A percentile compares a stretch with the other conserved stretches of the same genome.
These are phyloP conservation scores for Fusarium sororula DNA, from an alignment of 2,329 filamentous ascomycete genomes.

Conservation along the genomic window DNA sequence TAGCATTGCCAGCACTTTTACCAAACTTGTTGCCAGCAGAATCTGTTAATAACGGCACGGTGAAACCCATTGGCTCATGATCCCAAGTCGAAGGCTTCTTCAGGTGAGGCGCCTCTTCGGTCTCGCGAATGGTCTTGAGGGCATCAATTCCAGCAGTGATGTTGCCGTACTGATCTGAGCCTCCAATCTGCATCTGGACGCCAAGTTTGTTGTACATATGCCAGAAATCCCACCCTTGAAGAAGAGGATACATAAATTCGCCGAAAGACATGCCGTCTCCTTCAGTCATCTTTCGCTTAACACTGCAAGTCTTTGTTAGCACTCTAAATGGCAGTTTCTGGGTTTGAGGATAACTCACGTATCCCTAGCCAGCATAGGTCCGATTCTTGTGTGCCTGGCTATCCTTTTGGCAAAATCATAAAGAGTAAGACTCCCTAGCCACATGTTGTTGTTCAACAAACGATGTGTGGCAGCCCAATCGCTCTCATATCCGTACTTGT, in stretches of 20 bases:
- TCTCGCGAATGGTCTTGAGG: constrained; percentile 76
- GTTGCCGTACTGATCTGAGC: constrained; percentile 96
- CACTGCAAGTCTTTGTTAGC: constrained; percentile 51
- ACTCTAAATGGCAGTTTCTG: neutral
- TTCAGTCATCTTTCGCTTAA: constrained; percentile 83
- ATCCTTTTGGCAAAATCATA: constrained; percentile 79
- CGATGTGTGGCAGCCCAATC: constrained; percentile 73
- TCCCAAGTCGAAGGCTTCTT: constrained; percentile 54
- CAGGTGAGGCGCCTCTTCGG: constrained; percentile 57
- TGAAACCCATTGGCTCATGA: constrained; percentile 81
- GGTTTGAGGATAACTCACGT: constrained; percentile 66
- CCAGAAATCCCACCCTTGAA: constrained; percentile 98
- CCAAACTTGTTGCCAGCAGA: constrained; percentile 89
- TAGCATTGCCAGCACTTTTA: constrained; percentile 91
- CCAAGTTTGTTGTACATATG: constrained; percentile 74
- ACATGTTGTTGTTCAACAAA: constrained; percentile 83
- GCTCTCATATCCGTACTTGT: constrained; percentile 70
- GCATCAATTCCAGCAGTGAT: constrained; percentile 90
- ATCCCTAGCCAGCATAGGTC: constrained; percentile 87
- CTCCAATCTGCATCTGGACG: constrained; percentile 89
- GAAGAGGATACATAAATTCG: constrained; percentile 91
- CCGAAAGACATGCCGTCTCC: constrained; percentile 94
- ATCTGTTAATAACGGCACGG: constrained; percentile 88
- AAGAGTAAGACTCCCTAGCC: constrained; percentile 78
- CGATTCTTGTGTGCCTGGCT: constrained; percentile 78